phyloP scores from a whole-genome alignment of 495 filamentous ascomycete genomes.

The Neurospora pannonica region DNA sequence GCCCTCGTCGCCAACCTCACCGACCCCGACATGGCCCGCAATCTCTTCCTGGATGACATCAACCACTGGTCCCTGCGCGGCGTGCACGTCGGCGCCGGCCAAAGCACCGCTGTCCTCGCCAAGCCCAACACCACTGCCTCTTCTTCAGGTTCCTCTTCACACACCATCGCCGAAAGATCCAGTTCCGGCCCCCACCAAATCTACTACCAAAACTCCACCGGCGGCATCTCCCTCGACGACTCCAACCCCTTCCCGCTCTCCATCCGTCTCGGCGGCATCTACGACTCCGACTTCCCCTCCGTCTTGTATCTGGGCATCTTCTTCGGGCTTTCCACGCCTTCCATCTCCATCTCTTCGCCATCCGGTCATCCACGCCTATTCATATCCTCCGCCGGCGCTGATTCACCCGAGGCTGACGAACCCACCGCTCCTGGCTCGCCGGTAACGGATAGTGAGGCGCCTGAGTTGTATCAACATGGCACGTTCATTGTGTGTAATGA shows the following conservation, averaged over 20 bases:
- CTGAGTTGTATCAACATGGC: neutral
- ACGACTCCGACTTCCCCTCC: neutral
- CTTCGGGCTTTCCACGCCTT: neutral
- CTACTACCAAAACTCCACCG: conserved; percentile 4
- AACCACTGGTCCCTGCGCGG: conserved; percentile 1
- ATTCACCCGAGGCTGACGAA: neutral
- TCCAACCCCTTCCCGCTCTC: neutral
- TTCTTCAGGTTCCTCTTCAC: neutral
- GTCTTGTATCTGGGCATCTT: neutral
- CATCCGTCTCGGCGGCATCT: neutral
- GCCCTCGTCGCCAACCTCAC: conserved; percentile 1
- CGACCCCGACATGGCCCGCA: neutral
- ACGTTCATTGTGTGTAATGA: neutral
- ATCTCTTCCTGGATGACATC: neutral
- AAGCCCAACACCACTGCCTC: neutral
- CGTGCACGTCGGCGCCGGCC: conserved; percentile 1
- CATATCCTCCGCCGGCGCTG: neutral
- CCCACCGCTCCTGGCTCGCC: neutral
- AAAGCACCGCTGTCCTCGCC: neutral
- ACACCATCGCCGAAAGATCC: neutral
- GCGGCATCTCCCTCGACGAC: neutral
- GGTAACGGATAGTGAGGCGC: neutral
- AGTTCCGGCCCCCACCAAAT: neutral
- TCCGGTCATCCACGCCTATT: neutral
- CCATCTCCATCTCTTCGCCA: neutral